Conservation (phyloP, 2,329 filamentous ascomycete genomes). For the Trichophyton rubrum region DNA sequence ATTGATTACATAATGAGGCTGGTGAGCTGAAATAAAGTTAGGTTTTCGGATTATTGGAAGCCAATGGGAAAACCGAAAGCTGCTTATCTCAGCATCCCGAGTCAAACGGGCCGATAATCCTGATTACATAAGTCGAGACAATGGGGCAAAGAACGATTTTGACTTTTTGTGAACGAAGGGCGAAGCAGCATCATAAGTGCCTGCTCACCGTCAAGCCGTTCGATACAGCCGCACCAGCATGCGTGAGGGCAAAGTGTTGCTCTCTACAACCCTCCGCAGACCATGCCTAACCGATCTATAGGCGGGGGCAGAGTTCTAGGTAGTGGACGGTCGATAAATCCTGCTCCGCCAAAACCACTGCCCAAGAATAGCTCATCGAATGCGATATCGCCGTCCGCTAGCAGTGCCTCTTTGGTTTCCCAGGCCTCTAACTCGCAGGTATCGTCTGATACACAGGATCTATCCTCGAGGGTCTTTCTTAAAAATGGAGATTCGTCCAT, state of each 20-base stretch:
- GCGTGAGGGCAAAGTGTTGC: neutral
- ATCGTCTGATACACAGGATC: slow-evolving; percentile 61
- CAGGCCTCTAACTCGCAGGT: slow-evolving; percentile 60
- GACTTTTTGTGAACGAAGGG: neutral
- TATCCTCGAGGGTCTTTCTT: slow-evolving; percentile 68
- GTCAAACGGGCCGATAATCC: neutral
- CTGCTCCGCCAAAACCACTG: slow-evolving; percentile 39
- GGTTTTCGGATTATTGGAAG: neutral
- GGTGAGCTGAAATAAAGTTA: neutral
- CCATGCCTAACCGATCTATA: slow-evolving; percentile 74
- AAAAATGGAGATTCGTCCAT: slow-evolving; percentile 41
- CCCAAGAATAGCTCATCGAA: slow-evolving; percentile 31
- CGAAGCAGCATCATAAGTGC: neutral
- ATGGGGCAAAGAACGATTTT: neutral
- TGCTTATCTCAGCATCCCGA: neutral
- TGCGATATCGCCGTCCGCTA: slow-evolving; percentile 51
- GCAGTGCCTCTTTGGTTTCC: slow-evolving; percentile 66
- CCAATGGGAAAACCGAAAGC: neutral
- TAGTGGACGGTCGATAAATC: slow-evolving; percentile 69
- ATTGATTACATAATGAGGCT: neutral
- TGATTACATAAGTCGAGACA: neutral
- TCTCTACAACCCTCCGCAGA: slow-evolving; percentile 8
- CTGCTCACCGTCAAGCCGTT: neutral
- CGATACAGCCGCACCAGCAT: neutral
- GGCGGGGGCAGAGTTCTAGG: slow-evolving; percentile 87